These are phyloP conservation scores for Ascochyta fabae DNA, from an alignment of 2,329 filamentous ascomycete genomes.

Conservation along the genomic window DNA sequence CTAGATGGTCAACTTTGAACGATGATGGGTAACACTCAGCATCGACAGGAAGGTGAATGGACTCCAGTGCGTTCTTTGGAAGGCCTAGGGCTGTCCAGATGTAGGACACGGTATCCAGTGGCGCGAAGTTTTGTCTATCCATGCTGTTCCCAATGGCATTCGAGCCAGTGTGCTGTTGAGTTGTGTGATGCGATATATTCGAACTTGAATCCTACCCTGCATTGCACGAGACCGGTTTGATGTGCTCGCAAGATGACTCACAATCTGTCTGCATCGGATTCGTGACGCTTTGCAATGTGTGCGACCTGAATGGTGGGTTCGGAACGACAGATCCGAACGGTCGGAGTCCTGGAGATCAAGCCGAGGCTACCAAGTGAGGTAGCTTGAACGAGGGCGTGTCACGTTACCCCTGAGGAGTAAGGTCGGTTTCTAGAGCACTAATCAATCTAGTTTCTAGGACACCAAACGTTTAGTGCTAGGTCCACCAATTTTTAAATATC, in stretches of 20 bases:
- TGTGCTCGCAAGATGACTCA: background rate
- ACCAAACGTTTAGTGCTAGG: too few species aligned
- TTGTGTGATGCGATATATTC: background rate
- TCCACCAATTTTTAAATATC: too few species aligned
- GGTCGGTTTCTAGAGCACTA: too few species aligned
- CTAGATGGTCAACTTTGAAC: constrained; percentile 61
- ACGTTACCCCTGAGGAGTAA: background rate
- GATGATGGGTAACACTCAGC: constrained; percentile 55
- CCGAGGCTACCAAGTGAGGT: background rate
- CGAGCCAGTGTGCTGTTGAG: background rate
- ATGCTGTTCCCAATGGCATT: constrained; percentile 2
- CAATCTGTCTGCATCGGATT: background rate
- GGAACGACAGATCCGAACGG: background rate
- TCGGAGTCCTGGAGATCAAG: background rate
- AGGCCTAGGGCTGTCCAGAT: constrained; percentile 41
- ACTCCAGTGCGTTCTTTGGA: constrained; percentile 29
- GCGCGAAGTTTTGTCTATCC: constrained; percentile 32
- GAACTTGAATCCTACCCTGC: background rate
- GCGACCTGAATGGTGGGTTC: background rate
- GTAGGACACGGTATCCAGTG: constrained; percentile 35
- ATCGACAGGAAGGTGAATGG: constrained; percentile 29
- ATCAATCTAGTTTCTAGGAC: too few species aligned
- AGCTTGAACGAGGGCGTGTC: background rate
- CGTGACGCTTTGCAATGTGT: background rate
- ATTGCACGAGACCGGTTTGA: too few species aligned